Conservation (phyloP, 495 filamentous ascomycete species). For the Neurospora cerealis region DNA sequence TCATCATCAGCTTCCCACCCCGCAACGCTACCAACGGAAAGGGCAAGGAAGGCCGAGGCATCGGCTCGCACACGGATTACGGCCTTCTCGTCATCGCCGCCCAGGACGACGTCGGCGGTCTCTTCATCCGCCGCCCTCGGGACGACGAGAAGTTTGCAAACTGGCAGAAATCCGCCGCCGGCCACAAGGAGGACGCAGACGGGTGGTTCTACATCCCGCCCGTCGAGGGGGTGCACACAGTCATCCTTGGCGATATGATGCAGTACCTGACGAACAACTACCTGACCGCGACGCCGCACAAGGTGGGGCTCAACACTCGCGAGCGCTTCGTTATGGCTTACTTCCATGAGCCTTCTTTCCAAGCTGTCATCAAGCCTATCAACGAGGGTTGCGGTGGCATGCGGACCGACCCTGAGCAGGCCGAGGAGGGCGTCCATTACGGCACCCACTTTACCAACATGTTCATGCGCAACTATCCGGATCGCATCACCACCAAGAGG, state of each 20-base stretch:
- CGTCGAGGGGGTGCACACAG: conserved; percentile 26
- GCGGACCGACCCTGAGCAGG: not conserved
- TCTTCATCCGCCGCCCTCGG: conserved; percentile 31
- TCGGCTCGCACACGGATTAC: conserved; percentile 39
- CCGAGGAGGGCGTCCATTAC: conserved; percentile 30
- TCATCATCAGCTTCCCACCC: conserved; percentile 25
- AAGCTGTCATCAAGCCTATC: conserved; percentile 30
- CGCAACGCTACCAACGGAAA: conserved; percentile 32
- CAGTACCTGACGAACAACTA: conserved; percentile 32
- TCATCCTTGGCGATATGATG: conserved; percentile 41
- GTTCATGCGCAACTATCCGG: conserved; percentile 38
- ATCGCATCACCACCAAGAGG: conserved; percentile 31
- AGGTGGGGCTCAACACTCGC: conserved; percentile 35
- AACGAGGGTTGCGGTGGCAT: conserved; percentile 13
- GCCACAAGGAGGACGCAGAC: conserved; percentile 30
- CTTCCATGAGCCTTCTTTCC: conserved; percentile 39
- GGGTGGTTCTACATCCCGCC: conserved; percentile 36
- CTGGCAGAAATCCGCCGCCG: conserved; percentile 34
- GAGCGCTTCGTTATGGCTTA: conserved; percentile 34
- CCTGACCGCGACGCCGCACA: conserved; percentile 35
- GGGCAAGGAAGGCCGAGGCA: conserved; percentile 33
- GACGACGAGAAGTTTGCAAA: conserved; percentile 30
- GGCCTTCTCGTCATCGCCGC: conserved; percentile 35
- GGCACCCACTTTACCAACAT: conserved; percentile 41
- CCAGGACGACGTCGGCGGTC: conserved; percentile 35